Percentiles rank a stretch among this genome's conserved stretches.
phyloP scores from a whole-genome alignment of 176 grass and related monocot species.

The Musa schizocarpa region DNA sequence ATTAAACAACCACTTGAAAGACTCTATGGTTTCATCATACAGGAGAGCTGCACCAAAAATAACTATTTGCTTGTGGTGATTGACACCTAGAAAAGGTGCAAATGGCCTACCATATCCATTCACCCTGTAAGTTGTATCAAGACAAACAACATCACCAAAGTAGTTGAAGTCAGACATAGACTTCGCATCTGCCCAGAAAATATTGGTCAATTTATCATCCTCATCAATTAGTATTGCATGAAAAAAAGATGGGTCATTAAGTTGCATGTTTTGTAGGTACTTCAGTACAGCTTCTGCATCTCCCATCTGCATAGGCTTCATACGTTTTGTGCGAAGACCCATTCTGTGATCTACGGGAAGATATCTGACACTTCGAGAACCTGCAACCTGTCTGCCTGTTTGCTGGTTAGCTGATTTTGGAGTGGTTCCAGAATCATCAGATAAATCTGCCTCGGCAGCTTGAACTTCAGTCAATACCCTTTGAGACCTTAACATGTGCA shows the following conservation, averaged over 20 bases:
- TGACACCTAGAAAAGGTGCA: conserved; percentile 24
- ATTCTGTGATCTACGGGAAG: conserved; percentile 34
- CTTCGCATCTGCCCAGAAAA: conserved; percentile 27
- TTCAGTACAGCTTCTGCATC: conserved; percentile 43
- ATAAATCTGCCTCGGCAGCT: conserved; percentile 20
- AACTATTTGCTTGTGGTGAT: conserved; percentile 35
- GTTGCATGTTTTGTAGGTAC: conserved; percentile 33
- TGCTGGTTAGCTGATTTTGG: conserved; percentile 14
- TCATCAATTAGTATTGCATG: conserved; percentile 24
- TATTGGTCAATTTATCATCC: conserved; percentile 28
- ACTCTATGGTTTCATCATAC: conserved; percentile 29
- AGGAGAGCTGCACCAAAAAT: conserved; percentile 14
- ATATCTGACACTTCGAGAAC: conserved; percentile 21
- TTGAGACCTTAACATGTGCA: conserved; percentile 46
- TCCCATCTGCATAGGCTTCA: conserved; percentile 33
- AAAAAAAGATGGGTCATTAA: conserved; percentile 25
- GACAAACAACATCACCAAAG: conserved; percentile 28
- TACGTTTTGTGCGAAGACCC: conserved; percentile 31
- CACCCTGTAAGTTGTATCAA: conserved; percentile 28
- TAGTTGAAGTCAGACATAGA: conserved; percentile 19
- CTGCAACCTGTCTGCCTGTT: conserved; percentile 7
- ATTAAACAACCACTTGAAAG: conserved; percentile 32
- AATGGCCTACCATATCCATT: conserved; percentile 30
- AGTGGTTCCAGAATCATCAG: conserved; percentile 28
- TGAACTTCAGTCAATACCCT: conserved; percentile 32